phyloP scores from a whole-genome alignment of 331 rosid species.

The Malus hybrid region DNA sequence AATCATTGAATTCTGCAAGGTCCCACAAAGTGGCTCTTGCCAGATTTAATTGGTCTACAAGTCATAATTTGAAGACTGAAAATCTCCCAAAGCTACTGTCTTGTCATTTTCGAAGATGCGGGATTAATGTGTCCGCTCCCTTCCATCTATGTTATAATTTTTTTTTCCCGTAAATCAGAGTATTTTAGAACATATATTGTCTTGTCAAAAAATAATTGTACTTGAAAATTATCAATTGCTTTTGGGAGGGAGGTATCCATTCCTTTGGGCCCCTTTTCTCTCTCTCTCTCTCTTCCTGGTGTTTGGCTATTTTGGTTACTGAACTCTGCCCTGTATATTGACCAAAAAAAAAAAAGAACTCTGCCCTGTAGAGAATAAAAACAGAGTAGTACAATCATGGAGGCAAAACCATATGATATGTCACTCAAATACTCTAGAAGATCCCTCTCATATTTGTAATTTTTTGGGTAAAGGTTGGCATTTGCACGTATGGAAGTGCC shows the following conservation, averaged over 20 bases:
- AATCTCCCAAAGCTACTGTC: neutral
- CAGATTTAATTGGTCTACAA: constrained; percentile 1
- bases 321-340: neutral
- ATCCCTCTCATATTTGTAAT: constrained; percentile 7
- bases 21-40: constrained; percentile 3
- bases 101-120: neutral
- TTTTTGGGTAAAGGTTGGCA: neutral
- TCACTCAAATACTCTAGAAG: neutral
- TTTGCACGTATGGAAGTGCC: constrained; percentile 5
- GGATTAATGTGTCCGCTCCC: no score
- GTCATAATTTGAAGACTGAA: constrained; percentile 17
- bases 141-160: no score
- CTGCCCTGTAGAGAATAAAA: neutral
- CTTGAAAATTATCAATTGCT: neutral
- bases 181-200: no score
- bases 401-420: constrained; percentile 10
- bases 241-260: neutral
- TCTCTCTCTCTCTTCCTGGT: neutral
- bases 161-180: no score
- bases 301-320: neutral
- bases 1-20: neutral
- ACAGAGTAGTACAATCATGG: neutral
- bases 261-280: neutral
- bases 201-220: neutral
- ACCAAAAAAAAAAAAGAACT: no score